Evolutionary conservation across 2,329 filamentous ascomycete species (phyloP).

Genomic region (Colletotrichum sp.): DNA sequence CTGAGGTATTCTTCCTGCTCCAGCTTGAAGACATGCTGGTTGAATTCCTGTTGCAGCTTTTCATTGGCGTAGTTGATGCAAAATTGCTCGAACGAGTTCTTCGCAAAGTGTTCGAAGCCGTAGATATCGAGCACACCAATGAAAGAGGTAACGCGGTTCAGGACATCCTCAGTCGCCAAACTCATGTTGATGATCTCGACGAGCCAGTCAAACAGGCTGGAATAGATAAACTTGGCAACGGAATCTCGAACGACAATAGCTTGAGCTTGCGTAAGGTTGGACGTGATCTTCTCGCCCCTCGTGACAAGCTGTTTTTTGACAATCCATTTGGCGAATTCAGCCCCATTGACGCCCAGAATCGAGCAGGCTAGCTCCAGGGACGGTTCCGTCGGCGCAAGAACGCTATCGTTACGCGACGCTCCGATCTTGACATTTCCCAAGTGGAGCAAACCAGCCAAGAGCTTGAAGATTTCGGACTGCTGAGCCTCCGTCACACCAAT

Average conservation of each 20-base stretch:
- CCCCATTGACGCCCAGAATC: conserved; percentile 85
- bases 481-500: conserved; percentile 80
- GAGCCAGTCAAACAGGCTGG: conserved; percentile 97
- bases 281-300: conserved; percentile 95
- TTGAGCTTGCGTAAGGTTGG: conserved; percentile 91
- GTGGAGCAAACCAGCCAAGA: conserved; percentile 90
- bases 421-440: conserved; percentile 97
- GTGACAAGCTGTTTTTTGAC: conserved; percentile 99
- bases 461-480: conserved; percentile 85
- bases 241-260: conserved; percentile 95
- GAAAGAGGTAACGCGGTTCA: conserved; percentile 83
- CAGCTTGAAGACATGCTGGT: conserved; percentile 98
- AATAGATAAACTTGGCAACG: conserved; percentile 98
- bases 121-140: conserved; percentile 99
- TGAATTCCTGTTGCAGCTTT: conserved; percentile 98
- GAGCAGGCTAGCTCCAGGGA: conserved; percentile 80
- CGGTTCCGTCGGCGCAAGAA: conserved; percentile 80
- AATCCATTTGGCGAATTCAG: conserved; percentile 95
- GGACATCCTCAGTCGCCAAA: conserved; percentile 85
- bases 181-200: conserved; percentile 96
- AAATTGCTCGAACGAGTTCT: conserved; percentile 99
- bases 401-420: conserved; percentile 86
- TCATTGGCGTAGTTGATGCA: conserved; percentile 99
- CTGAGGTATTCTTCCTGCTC: conserved; percentile 97
- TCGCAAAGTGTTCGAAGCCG: conserved; percentile 98